phyloP scores from a whole-genome alignment of 208 protist species.

The Acanthamoeba triangularis region DNA sequence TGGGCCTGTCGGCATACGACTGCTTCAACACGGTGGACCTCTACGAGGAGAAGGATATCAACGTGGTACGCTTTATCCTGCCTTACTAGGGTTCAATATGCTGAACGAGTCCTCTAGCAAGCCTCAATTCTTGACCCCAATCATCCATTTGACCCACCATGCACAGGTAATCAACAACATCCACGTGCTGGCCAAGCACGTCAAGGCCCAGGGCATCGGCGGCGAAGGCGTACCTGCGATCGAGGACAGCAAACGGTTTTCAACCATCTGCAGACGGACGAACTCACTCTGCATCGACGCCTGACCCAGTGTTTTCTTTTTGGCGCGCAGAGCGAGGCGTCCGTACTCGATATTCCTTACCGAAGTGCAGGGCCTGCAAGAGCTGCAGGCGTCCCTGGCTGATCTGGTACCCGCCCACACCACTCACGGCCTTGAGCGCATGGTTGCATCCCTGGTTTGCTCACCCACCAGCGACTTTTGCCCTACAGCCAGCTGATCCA shows the following conservation, averaged over 20 bases:
- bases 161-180: constrained; percentile 80
- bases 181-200: constrained; percentile 80
- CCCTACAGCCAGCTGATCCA: background rate
- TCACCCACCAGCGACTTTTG: background rate
- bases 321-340: background rate
- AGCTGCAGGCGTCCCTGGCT: background rate
- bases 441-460: background rate
- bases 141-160: background rate
- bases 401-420: background rate
- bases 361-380: background rate
- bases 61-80: constrained; percentile 74
- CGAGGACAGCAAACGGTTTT: constrained; percentile 34
- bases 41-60: constrained; percentile 78
- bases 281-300: background rate
- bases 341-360: constrained; percentile 40
- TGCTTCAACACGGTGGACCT: constrained; percentile 78
- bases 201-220: background rate
- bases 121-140: background rate
- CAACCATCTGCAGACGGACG: background rate
- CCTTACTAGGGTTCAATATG: background rate
- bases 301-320: background rate
- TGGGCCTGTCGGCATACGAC: constrained; percentile 61
- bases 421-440: background rate
- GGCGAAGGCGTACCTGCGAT: constrained; percentile 60
- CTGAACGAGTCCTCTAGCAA: too few relatives aligned